Percentiles rank a stretch among this genome's conserved stretches.
These are phyloP conservation scores for Dothideomycetes sp. DNA, from an alignment of 2,329 filamentous ascomycete genomes.

Conservation along the genomic window DNA sequence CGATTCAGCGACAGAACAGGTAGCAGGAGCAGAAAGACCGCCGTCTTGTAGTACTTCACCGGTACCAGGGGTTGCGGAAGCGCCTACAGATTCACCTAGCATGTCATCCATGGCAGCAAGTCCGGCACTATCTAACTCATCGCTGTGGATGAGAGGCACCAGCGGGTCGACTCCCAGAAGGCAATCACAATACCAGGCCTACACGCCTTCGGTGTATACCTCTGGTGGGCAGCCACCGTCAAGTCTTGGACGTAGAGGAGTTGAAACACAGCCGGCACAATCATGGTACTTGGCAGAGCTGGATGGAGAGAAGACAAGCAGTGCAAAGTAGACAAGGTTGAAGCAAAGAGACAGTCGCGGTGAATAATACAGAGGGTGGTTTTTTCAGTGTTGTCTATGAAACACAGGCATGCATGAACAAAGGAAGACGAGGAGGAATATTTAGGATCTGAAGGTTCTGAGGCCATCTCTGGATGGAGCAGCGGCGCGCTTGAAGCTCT, in stretches of 20 bases:
- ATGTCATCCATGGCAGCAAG: not conserved
- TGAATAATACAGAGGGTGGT: not conserved
- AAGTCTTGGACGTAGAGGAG: not conserved
- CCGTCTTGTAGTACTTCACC: not conserved
- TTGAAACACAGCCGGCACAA: not conserved
- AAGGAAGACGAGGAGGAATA: constrained; percentile 2
- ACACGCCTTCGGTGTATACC: constrained; percentile 4
- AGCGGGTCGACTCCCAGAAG: not conserved
- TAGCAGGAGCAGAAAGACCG: not conserved
- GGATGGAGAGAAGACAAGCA: constrained; percentile 5
- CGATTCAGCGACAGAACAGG: constrained; percentile 3
- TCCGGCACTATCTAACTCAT: constrained; percentile 8
- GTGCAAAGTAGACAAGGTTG: not conserved
- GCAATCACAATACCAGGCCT: not conserved
- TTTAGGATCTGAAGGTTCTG: constrained; percentile 36
- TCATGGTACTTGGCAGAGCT: constrained; percentile 10
- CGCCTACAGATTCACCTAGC: not conserved
- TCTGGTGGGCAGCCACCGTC: constrained; percentile 8
- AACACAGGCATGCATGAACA: constrained; percentile 12
- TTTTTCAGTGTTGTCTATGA: constrained; percentile 8
- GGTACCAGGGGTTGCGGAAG: constrained; percentile 6
- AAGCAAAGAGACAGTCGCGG: not conserved
- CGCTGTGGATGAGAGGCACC: constrained; percentile 1
- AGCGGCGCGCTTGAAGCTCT: constrained; percentile 46
- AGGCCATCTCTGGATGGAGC: constrained; percentile 40